Base-by-base conservation (phyloP, 768 basidiomycete species). In the Sutorius australiensis region DNA sequence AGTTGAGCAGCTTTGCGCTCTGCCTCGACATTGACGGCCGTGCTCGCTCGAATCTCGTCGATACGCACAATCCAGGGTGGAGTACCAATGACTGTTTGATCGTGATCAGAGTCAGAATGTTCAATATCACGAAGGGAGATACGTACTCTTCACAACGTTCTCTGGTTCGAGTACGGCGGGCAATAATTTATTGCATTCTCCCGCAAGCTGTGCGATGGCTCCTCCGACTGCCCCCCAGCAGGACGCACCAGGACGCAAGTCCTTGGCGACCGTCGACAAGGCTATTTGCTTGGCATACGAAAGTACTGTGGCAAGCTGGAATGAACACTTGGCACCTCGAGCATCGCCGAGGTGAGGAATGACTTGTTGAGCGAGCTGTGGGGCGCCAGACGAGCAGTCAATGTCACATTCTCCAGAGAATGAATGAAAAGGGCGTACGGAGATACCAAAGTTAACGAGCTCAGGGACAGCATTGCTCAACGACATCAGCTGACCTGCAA, bases 361-460 rank as follows among this genome's bases (percentile, higher is more conserved):
- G 32, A 92, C 87, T 65, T 84, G 79, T 77, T 95, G 92, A 0
- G 95, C 94, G 43, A 98, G 81, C 92, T 95, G 48, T 0, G 53
- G 37, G 31, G 16, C n/a, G 47, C 24, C 21, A 13, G 6, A 11
- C 4, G 6, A 46, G 54, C 14, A 19, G 32, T 63, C 32, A 55
- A 31, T 24, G 5, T 34, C 14, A 6, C 7, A 8, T 19, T 17
- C 41, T 33, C 12, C 19, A 3, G 37, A 17, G 30, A 27, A 14
- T 13, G 27, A 12, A 9, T 27, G 28, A 6, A 47, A 43, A 31
- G 39, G 9, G 67, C 84, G 49, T 55, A 92, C 92, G 48, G 89
- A 88, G 50, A 97, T 89, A 65, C 92, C 92, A 66, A 95, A 91
- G 70, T 95, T 92, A 58, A 93, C 86, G 10, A 93, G 80, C 55